These are phyloP conservation scores for Grosmannia huntii DNA, from an alignment of 2,329 filamentous ascomycete species.

Conservation along the genomic window DNA sequence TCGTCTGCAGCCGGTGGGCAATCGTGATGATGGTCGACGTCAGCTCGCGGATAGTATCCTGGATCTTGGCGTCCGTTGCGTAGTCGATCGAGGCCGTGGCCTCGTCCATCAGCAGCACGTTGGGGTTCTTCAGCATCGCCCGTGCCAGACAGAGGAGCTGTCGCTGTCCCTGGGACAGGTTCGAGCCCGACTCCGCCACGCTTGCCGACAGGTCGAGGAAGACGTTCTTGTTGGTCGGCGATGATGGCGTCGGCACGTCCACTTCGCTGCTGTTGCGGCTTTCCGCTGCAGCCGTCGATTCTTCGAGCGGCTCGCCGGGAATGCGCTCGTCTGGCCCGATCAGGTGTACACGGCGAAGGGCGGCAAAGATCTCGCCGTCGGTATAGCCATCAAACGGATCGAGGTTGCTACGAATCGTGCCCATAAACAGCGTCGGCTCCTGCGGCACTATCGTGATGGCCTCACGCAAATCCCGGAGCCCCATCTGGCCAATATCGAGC, in stretches of 20 bases:
- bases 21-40: slow-evolving; percentile 93
- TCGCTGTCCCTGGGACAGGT: slow-evolving; percentile 89
- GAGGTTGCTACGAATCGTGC: slow-evolving; percentile 81
- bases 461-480: slow-evolving; percentile 83
- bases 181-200: slow-evolving; percentile 82
- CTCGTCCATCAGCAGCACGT: slow-evolving; percentile 97
- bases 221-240: slow-evolving; percentile 72
- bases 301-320: slow-evolving; percentile 5
- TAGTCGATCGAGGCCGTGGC: slow-evolving; percentile 97
- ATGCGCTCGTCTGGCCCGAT: slow-evolving; percentile 48
- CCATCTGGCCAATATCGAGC: slow-evolving; percentile 80
- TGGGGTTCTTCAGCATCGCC: slow-evolving; percentile 80
- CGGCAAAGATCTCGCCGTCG: slow-evolving; percentile 80
- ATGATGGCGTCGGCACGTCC: slow-evolving; percentile 12
- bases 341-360: slow-evolving; percentile 77
- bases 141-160: slow-evolving; percentile 89
- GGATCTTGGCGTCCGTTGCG: slow-evolving; percentile 87
- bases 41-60: slow-evolving; percentile 89
- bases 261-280: slow-evolving; percentile 15
- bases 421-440: slow-evolving; percentile 87
- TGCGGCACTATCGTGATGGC: slow-evolving; percentile 96
- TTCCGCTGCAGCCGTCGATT: slow-evolving; percentile 1
- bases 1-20: slow-evolving; percentile 88
- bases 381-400: slow-evolving; percentile 85
- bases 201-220: slow-evolving; percentile 77